A percentile compares a stretch with the other conserved stretches of the same genome.
Evolutionary conservation across 805 yeast species (phyloP).

Genomic region (Wickerhamiella vanderwaltii): DNA sequence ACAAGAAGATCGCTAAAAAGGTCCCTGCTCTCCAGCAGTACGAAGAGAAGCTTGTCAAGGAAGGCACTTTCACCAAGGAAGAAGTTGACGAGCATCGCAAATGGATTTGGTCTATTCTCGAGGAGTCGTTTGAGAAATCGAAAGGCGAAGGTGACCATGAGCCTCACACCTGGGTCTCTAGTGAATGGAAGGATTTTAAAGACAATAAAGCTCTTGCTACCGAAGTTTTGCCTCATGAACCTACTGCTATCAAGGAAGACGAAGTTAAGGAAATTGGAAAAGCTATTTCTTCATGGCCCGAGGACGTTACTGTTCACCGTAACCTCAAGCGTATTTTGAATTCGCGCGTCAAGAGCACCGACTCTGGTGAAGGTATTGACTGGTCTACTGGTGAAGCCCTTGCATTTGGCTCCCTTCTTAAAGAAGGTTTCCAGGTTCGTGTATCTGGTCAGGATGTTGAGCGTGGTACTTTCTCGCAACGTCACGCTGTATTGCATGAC

Average conservation of each 20-base stretch:
- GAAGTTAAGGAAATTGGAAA: conserved; percentile 67
- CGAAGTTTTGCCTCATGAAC: conserved; percentile 89
- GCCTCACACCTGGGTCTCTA: conserved; percentile 87
- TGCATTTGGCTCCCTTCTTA: conserved; percentile 83
- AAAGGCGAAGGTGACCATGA: conserved; percentile 86
- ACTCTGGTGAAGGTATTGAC: conserved; percentile 87
- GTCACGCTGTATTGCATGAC: conserved; percentile 97
- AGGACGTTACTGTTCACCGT: conserved; percentile 77
- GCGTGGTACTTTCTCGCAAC: conserved; percentile 99
- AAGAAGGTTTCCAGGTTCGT: conserved; percentile 94
- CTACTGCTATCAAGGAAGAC: conserved; percentile 74
- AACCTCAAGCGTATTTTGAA: conserved; percentile 90
- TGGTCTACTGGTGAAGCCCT: conserved; percentile 99
- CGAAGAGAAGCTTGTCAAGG: conserved; percentile 63
- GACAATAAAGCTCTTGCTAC: conserved; percentile 94
- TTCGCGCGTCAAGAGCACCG: conserved; percentile 75
- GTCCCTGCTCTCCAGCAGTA: conserved; percentile 79
- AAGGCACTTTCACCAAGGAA: conserved; percentile 78
- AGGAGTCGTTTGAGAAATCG: conserved; percentile 77
- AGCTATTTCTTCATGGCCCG: conserved; percentile 73
- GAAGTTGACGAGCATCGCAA: conserved; percentile 92
- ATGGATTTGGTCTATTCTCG: conserved; percentile 94
- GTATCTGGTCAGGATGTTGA: conserved; percentile 99
- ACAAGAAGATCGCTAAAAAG: conserved; percentile 79
- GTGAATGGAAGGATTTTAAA: conserved; percentile 98